Base-by-base conservation (phyloP, 2,329 filamentous ascomycete species). In the Penicillium sclerotiorum region DNA sequence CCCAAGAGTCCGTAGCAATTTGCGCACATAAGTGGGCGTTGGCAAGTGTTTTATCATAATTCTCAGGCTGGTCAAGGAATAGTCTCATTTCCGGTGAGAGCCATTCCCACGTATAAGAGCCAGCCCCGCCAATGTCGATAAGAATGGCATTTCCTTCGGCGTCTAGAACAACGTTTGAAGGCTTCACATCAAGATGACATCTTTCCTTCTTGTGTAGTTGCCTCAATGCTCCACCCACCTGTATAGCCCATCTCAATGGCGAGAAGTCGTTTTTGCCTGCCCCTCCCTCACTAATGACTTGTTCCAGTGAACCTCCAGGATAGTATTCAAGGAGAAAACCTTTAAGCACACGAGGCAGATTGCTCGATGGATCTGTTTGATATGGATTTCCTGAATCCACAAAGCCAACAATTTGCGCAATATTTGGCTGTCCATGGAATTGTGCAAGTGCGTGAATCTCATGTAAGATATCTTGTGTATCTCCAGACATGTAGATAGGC, bases 41-140 rank as follows among this genome's bases (percentile, higher is more conserved):
- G n/a, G n/a, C n/a, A n/a, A n/a, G n/a, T n/a, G n/a, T n/a, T n/a
- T n/a, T n/a, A n/a, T n/a, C n/a, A n/a, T n/a, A n/a, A n/a, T n/a
- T n/a, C n/a, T n/a, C n/a, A n/a, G n/a, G n/a, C n/a, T n/a, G n/a
- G n/a, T n/a, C n/a, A n/a, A n/a, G n/a, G n/a, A n/a, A n/a, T n/a
- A n/a, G n/a, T n/a, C n/a, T n/a, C n/a, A 61, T 60, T 41, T 65
- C 59, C 40, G 59, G 56, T 9, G 59, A 21, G 43, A 39, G 53
- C 55, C 55, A 64, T 45, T 21, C 45, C 22, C 40, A 41, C 17
- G 56, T 62, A 18, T 53, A 40, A 8, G 56, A 57, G 15, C 61
- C 48, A 22, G 60, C 53, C 9, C 59, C 53, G 18, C 61, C 59
- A 17, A 63, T 62, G 35, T 63, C 57, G 35, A 63, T 60, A 13